A percentile compares a stretch with the other conserved stretches of the same genome.
Conservation (phyloP, 2,329 filamentous ascomycete genomes). For the Trichoderma guizhouense region DNA sequence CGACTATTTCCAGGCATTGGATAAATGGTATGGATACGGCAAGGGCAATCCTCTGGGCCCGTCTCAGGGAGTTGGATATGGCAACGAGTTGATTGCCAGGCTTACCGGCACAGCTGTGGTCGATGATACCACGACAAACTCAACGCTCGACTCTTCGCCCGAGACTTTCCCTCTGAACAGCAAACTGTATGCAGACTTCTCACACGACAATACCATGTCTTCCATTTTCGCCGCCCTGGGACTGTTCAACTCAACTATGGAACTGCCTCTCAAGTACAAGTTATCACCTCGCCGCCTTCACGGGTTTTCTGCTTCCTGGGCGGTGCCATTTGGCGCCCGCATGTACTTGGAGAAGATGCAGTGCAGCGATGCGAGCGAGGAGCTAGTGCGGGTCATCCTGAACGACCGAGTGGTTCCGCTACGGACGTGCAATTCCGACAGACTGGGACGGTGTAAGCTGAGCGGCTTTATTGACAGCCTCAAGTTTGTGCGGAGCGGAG, state of each 20-base stretch:
- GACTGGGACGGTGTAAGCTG: conserved; percentile 66
- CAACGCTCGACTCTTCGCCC: conserved; percentile 65
- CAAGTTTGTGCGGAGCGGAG: conserved; percentile 68
- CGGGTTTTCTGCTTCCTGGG: conserved; percentile 74
- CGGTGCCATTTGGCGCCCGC: conserved; percentile 75
- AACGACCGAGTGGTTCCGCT: conserved; percentile 80
- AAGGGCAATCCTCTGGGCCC: conserved; percentile 74
- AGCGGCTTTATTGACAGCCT: conserved; percentile 70
- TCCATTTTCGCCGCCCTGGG: conserved; percentile 73
- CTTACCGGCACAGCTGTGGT: conserved; percentile 65
- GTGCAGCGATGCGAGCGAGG: conserved; percentile 55
- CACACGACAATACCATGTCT: conserved; percentile 85
- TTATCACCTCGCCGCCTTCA: conserved; percentile 50
- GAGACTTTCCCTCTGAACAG: conserved; percentile 69
- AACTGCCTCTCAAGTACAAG: conserved; percentile 50
- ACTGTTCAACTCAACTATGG: conserved; percentile 64
- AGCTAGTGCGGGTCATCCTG: conserved; percentile 74
- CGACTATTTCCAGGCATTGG: conserved; percentile 74
- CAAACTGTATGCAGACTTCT: conserved; percentile 81
- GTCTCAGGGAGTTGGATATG: conserved; percentile 82
- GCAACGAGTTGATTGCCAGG: conserved; percentile 82
- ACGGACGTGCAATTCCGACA: conserved; percentile 66
- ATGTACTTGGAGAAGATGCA: conserved; percentile 86
- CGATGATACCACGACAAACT: conserved; percentile 74
- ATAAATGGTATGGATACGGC: conserved; percentile 82